Evolutionary conservation across 129 eudicot genomes (phyloP), one percentile per base, ranked within the genome.

Genomic region (Dittrichia graveolens): DNA sequence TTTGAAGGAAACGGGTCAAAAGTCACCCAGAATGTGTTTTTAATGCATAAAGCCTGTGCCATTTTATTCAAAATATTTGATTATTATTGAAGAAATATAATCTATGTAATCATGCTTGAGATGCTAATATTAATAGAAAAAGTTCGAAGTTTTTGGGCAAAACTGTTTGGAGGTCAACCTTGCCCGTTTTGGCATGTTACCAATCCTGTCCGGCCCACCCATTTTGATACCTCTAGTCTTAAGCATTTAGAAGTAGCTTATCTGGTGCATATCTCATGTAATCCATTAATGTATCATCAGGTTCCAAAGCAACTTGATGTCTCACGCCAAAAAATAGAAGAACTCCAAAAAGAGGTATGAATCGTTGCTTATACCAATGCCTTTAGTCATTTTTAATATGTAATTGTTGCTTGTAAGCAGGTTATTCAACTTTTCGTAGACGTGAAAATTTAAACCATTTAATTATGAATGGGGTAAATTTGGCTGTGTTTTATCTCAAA

Each of bases 291-390:
- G 15, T 56, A 10, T 67, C 41, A 65, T 75, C 84, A 87, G 88
- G 86, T 76, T 35, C 83, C 75, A 60, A 76, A 78, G 69, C 78
- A 82, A 50, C 69, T 93, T 24, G 89, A 83, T 18, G 59, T 83
- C 59, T 80, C 89, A 74, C 77, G 41, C 62, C 89, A 76, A 67
- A 89, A 79, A 81, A 72, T 91, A 66, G 88, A 78, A 81, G 90
- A 87, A 76, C 92, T 93, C 50, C 90, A 86, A 61, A 80, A 80
- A 16, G 95, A 93, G 96, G 98, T 93, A 52, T 54, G 79, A 56
- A 8, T 79, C 59, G 54, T 59, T 54, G 53, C 72, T 31, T 61
- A 41, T 78, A n/a, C n/a, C 40, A 60, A 66, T 75, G 43, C 65
- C 43, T 67, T 13, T 74, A 49, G 49, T 39, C 31, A 62, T 62